These are phyloP conservation scores for Solanum megistacrolobum DNA, from an alignment of 257 asterid species.

Conservation along the genomic window DNA sequence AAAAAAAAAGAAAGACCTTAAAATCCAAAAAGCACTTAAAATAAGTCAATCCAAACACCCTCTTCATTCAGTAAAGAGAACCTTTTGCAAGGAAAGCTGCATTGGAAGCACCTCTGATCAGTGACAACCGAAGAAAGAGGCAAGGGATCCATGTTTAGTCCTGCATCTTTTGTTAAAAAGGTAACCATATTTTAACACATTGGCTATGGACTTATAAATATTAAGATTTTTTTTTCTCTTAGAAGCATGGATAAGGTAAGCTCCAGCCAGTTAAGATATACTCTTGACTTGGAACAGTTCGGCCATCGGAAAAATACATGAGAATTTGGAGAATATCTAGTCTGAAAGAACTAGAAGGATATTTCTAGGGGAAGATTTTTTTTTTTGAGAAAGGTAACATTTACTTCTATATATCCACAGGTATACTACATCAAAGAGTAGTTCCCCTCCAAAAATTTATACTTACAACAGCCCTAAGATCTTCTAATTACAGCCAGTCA, in stretches of 20 bases:
- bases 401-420: too few relatives aligned
- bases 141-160: neutral
- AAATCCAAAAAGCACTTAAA: neutral
- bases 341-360: neutral
- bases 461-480: too few relatives aligned
- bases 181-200: neutral
- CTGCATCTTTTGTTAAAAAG: neutral
- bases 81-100: neutral
- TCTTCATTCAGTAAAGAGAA: neutral
- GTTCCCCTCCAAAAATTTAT: too few relatives aligned
- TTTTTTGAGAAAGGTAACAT: too few relatives aligned
- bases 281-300: neutral
- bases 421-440: too few relatives aligned
- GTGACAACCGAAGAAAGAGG: neutral
- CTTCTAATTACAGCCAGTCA: too few relatives aligned
- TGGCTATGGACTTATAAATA: neutral
- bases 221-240: neutral
- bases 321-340: neutral
- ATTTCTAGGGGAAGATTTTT: neutral
- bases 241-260: neutral
- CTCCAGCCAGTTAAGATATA: neutral
- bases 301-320: neutral
- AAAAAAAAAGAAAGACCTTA: too few relatives aligned
- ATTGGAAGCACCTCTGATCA: neutral
- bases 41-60: neutral